Percentiles rank a stretch among this genome's conserved stretches.
Conservation (phyloP, 257 asterid species). For the Ophiorrhiza pumila region DNA sequence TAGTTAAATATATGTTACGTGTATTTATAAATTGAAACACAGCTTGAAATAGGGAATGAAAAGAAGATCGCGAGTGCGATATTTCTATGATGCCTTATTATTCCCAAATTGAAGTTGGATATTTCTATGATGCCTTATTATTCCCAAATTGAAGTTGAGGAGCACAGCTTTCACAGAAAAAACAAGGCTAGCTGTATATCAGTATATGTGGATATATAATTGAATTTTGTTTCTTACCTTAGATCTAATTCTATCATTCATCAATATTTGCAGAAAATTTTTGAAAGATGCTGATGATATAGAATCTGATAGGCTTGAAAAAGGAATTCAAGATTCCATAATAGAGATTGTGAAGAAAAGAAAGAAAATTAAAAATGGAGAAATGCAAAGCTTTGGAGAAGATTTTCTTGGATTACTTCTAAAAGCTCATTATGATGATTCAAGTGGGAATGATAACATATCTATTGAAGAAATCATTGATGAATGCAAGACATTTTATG, state of each 20-base stretch:
- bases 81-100: too few species aligned
- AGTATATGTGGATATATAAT: too few species aligned
- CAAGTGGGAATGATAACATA: slow-evolving; percentile 21
- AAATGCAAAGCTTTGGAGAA: slow-evolving; percentile 25
- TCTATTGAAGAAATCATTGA: slow-evolving; percentile 38
- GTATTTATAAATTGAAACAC: too few species aligned
- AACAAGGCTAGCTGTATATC: too few species aligned
- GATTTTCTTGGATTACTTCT: slow-evolving; percentile 51
- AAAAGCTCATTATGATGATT: slow-evolving; percentile 27
- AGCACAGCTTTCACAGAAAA: too few species aligned
- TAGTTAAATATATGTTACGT: too few species aligned
- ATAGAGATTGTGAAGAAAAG: slow-evolving; percentile 33
- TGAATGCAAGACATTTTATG: slow-evolving; percentile 52
- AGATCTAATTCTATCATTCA: background rate
- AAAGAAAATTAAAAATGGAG: slow-evolving; percentile 20
- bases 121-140: too few species aligned
- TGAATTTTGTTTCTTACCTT: too few species aligned
- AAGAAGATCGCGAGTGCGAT: too few species aligned
- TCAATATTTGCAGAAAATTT: background rate
- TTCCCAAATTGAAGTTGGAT: too few species aligned
- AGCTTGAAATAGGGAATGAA: too few species aligned
- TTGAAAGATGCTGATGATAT: slow-evolving; percentile 22
- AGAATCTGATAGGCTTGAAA: slow-evolving; percentile 37
- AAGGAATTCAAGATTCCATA: slow-evolving; percentile 28
- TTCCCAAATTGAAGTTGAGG: too few species aligned